Base-by-base conservation (phyloP, 257 asterid species). In the Salvia splendens region DNA sequence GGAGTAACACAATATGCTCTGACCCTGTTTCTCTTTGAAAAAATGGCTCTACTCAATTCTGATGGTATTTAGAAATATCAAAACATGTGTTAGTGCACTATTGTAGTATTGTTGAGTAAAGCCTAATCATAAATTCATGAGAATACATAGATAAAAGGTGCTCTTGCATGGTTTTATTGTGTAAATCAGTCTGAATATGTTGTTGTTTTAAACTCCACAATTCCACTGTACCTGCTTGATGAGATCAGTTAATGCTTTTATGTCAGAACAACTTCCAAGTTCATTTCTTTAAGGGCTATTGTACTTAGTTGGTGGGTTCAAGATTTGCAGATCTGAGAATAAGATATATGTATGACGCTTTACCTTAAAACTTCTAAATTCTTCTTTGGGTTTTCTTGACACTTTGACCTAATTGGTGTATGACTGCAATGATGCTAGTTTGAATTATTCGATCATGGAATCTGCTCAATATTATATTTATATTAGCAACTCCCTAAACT, bases 301-400 rank as follows among this genome's bases (percentile, higher is more conserved):
- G n/a, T 3, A 45, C 49, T 8, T 8, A 35, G 4, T 35, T 35
- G 40, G 40, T 35, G 40, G 40, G 5, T 35, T 6, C 40, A 35
- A 35, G 40, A 35, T 35, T 35, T 35, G 0, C 7, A 35, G 7
- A 2, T 24, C 30, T 24, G 30, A 24, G 30, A 24, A 24, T 24
- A 24, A 24, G 30, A 24, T 24, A 24, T 0, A 24, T 24, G 30
- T 24, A 24, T 0, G 49, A 45, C 14, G 53, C 55, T 49, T 12
- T 38, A 36, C 40, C 55, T 36, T 15, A 38, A 38, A 38, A 5
- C 6, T 38, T 38, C 42, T 38, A 38, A 49, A 50, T 20, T 38
- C 8, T 8, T 32, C 43, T 60, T 50, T 60, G 64, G 11, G 45
- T 51, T 69, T 54, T 50, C 52, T 11, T 67, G 50, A 57, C 67